Percentiles rank a stretch among this genome's conserved stretches.
Conservation (phyloP, 192 early-diverging fungal species). For the Coemansia sp. region DNA sequence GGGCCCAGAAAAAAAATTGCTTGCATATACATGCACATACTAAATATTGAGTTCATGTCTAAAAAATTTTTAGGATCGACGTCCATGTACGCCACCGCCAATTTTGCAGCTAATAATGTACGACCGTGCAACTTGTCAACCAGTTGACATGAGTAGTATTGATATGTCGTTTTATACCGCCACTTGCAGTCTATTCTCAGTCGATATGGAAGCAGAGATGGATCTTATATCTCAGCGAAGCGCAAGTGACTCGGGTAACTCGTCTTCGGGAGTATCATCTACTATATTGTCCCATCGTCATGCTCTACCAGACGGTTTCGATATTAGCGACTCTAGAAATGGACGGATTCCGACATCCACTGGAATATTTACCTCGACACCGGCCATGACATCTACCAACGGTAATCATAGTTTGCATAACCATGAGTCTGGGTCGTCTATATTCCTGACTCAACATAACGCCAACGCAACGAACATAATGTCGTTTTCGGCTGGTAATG, state of each 20-base stretch:
- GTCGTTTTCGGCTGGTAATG: slow-evolving; percentile 37
- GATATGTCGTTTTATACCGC: slow-evolving; percentile 47
- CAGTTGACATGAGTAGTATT: slow-evolving; percentile 29
- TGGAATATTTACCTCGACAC: background rate
- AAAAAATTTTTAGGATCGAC: slow-evolving; percentile 52
- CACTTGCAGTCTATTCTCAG: slow-evolving; percentile 45
- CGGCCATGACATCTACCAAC: background rate
- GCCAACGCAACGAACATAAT: slow-evolving; percentile 46
- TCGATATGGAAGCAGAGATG: slow-evolving; percentile 41
- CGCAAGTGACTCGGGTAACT: slow-evolving; percentile 29
- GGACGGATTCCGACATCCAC: background rate
- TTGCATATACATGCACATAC: background rate
- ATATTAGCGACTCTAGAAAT: background rate
- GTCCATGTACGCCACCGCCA: slow-evolving; percentile 67
- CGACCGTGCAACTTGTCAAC: slow-evolving; percentile 50
- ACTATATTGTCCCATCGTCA: background rate
- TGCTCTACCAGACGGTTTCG: background rate
- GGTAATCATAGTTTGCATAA: background rate
- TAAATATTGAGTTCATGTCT: background rate
- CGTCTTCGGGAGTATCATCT: background rate
- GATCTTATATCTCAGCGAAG: slow-evolving; percentile 48
- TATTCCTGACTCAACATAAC: slow-evolving; percentile 31
- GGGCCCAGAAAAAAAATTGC: too few species aligned
- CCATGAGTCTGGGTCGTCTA: background rate
- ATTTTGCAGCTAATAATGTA: slow-evolving; percentile 64